Percentiles rank a stretch among this genome's conserved stretches.
phyloP scores from a whole-genome alignment of 768 basidiomycete genomes.

The Hygrophorus pudorinus region DNA sequence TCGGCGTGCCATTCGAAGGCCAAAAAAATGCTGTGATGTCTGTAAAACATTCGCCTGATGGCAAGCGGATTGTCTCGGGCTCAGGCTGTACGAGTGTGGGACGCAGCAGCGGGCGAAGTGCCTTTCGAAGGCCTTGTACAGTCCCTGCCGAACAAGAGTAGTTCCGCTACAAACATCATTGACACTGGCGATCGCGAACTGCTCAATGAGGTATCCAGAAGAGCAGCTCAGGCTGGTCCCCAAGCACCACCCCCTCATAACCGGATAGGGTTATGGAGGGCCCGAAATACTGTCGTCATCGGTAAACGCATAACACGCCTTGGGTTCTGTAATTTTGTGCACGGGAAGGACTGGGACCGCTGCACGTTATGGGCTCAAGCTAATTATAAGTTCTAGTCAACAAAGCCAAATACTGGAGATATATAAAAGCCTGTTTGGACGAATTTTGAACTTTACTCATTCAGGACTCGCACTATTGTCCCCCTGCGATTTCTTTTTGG shows the following conservation, averaged over 20 bases:
- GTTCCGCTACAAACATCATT: background rate
- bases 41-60: slow-evolving; percentile 8
- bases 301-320: background rate
- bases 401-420: background rate
- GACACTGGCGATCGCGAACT: background rate
- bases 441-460: background rate
- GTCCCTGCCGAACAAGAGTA: background rate
- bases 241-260: background rate
- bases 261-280: slow-evolving; percentile 1
- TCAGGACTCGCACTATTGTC: too few species aligned
- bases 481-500: too few species aligned
- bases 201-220: too few species aligned
- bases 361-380: too few species aligned
- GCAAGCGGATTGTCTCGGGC: slow-evolving; percentile 4
- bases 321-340: background rate
- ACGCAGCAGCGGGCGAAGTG: background rate
- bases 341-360: background rate
- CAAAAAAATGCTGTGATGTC: slow-evolving; percentile 1
- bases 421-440: background rate
- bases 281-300: background rate
- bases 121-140: too few species aligned
- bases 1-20: background rate
- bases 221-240: too few species aligned
- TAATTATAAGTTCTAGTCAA: too few species aligned
- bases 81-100: slow-evolving; percentile 6